A percentile compares a stretch with the other conserved stretches of the same genome.
These are phyloP conservation scores for Ophiobolus disseminans DNA, from an alignment of 2,329 filamentous ascomycete species.

Conservation along the genomic window DNA sequence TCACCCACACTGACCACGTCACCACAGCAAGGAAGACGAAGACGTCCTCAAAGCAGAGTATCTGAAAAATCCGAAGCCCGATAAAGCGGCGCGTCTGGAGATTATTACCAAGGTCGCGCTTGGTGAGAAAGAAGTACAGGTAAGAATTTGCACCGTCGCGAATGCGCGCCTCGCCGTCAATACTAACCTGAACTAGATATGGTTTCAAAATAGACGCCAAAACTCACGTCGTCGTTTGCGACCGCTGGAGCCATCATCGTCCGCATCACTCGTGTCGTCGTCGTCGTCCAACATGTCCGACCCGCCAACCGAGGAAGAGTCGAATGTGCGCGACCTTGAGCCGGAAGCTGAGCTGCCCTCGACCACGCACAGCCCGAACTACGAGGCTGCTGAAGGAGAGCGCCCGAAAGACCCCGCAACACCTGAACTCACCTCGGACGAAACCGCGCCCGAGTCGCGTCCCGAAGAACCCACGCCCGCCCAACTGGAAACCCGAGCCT, in stretches of 20 bases:
- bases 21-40: constrained; percentile 72
- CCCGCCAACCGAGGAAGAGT: constrained; percentile 41
- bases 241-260: constrained; percentile 62
- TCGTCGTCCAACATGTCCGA: constrained; percentile 48
- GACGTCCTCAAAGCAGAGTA: constrained; percentile 87
- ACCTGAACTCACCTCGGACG: constrained; percentile 29
- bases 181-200: constrained; percentile 70
- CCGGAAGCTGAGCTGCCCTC: constrained; percentile 25
- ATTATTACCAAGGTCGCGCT: constrained; percentile 86
- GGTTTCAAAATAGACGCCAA: constrained; percentile 86
- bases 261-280: constrained; percentile 44
- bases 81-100: constrained; percentile 83
- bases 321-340: constrained; percentile 28
- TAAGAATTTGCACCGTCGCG: constrained; percentile 56
- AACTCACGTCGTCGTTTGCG: constrained; percentile 90
- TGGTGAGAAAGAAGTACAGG: constrained; percentile 96
- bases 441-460: constrained; percentile 20
- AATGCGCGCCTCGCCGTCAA: constrained; percentile 27
- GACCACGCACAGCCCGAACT: too few relatives aligned
- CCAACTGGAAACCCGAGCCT: constrained; percentile 18
- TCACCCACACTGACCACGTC: constrained; percentile 33
- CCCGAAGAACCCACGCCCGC: constrained; percentile 12
- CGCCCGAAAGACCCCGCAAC: constrained; percentile 26
- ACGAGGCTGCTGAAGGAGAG: too few relatives aligned
- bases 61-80: constrained; percentile 83